Conservation (phyloP, 31 red algal genomes). For the Odonthalia washingtoniensis region DNA sequence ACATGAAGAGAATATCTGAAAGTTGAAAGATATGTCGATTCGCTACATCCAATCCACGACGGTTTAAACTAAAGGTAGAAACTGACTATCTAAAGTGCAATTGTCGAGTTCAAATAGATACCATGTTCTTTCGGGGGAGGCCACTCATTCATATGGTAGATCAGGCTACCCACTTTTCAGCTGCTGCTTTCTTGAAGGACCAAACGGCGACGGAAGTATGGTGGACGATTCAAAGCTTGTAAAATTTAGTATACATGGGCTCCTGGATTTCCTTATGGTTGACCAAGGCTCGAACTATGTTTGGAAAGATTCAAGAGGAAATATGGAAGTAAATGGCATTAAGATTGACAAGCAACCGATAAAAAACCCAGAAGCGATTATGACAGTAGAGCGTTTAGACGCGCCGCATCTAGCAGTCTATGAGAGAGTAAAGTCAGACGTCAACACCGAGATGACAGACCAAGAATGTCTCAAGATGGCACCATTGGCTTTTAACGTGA, state of each 20-base stretch:
- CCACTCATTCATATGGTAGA: too few species aligned
- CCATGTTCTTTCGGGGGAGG: neutral
- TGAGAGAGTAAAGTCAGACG: neutral
- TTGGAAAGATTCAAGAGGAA: neutral
- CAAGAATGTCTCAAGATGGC: conserved; percentile 13
- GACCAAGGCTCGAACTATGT: too few species aligned
- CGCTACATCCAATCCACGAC: neutral
- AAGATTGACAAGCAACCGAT: neutral
- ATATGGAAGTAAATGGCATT: neutral
- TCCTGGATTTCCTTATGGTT: too few species aligned
- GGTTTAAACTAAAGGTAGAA: conserved; percentile 31
- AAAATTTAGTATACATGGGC: too few species aligned
- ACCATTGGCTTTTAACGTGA: conserved; percentile 35
- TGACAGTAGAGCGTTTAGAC: conserved; percentile 40
- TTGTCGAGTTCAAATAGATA: neutral
- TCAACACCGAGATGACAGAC: neutral
- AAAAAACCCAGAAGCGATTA: conserved; percentile 14
- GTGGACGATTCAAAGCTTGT: too few species aligned
- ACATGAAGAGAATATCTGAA: neutral
- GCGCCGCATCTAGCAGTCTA: conserved; percentile 7
- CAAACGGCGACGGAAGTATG: too few species aligned
- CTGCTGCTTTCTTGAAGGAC: too few species aligned
- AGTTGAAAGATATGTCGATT: neutral
- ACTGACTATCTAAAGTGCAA: conserved; percentile 19
- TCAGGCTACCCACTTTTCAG: too few species aligned